These are phyloP conservation scores for Chlamydomonas schloesseri DNA, from an alignment of 139 green algal genomes.

Conservation along the genomic window DNA sequence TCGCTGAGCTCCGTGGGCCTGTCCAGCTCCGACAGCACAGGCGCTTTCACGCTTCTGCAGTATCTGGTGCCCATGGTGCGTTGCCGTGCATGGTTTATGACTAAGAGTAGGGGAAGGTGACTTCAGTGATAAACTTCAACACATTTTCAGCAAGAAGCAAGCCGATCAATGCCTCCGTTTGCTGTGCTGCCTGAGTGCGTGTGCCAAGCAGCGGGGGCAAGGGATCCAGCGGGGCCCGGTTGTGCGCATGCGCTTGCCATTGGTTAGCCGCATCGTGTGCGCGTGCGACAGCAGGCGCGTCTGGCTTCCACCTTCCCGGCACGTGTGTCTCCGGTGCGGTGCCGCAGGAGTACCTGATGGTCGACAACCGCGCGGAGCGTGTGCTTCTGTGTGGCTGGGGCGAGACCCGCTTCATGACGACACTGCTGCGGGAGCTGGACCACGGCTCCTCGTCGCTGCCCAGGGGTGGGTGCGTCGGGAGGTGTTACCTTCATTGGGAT, in stretches of 20 bases:
- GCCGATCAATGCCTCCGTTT: too few species aligned
- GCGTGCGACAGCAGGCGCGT: neutral
- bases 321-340: too few species aligned
- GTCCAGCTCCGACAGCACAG: neutral
- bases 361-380: slow-evolving; percentile 41
- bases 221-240: too few species aligned
- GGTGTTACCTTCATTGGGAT: too few species aligned
- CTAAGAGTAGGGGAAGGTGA: too few species aligned
- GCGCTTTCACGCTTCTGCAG: neutral
- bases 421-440: slow-evolving; percentile 76
- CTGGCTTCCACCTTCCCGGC: neutral
- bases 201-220: too few species aligned
- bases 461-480: neutral
- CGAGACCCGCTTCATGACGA: slow-evolving; percentile 63
- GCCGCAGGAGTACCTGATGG: slow-evolving; percentile 36
- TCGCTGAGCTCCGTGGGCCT: neutral
- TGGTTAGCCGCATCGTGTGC: too few species aligned
- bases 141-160: too few species aligned
- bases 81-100: too few species aligned
- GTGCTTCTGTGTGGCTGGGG: slow-evolving; percentile 77
- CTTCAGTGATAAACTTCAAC: too few species aligned
- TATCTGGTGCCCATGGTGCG: neutral
- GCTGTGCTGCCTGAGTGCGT: too few species aligned
- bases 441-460: slow-evolving; percentile 62
- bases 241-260: too few species aligned